Conservation (phyloP, 768 basidiomycete genomes). For the Paxillus involutus region DNA sequence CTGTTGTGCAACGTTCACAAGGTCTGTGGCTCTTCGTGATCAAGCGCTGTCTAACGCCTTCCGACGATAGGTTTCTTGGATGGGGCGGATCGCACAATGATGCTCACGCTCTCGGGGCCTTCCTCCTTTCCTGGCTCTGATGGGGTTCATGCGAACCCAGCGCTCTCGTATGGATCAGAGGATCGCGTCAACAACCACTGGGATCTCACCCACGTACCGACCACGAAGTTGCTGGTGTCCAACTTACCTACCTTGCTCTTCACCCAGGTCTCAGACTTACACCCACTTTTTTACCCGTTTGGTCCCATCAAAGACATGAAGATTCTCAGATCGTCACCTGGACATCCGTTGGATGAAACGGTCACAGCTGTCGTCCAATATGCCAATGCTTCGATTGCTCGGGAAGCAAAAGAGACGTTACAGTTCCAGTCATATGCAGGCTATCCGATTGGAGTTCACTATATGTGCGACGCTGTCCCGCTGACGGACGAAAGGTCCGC, state of each 20-base stretch:
- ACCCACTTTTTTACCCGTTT: constrained; percentile 74
- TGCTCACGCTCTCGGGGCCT: constrained; percentile 49
- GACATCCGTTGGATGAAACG: constrained; percentile 35
- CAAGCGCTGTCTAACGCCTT: constrained; percentile 3
- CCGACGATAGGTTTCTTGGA: constrained; percentile 65
- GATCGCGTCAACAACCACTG: constrained; percentile 33
- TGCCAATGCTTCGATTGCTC: constrained; percentile 48
- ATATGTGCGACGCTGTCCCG: constrained; percentile 25
- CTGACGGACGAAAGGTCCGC: constrained; percentile 1
- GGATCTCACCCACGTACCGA: constrained; percentile 38
- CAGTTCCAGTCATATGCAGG: constrained; percentile 63
- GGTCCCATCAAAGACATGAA: constrained; percentile 66
- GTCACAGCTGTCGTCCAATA: constrained; percentile 69
- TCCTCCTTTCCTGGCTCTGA: constrained; percentile 30
- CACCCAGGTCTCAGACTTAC: constrained; percentile 62
- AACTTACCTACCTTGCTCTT: constrained; percentile 70
- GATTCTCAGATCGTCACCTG: constrained; percentile 39
- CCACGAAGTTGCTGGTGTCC: constrained; percentile 56
- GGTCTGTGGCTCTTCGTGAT: constrained; percentile 37
- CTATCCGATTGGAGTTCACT: constrained; percentile 39
- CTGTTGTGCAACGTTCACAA: constrained; percentile 84
- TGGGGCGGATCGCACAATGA: constrained; percentile 73
- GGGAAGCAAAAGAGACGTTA: constrained; percentile 63
- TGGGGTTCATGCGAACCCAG: constrained; percentile 24
- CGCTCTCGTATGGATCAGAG: constrained; percentile 26